Percentiles rank a stretch among this genome's conserved stretches.
phyloP scores from a whole-genome alignment of 2,329 filamentous ascomycete genomes.

The Neonectria punicea region DNA sequence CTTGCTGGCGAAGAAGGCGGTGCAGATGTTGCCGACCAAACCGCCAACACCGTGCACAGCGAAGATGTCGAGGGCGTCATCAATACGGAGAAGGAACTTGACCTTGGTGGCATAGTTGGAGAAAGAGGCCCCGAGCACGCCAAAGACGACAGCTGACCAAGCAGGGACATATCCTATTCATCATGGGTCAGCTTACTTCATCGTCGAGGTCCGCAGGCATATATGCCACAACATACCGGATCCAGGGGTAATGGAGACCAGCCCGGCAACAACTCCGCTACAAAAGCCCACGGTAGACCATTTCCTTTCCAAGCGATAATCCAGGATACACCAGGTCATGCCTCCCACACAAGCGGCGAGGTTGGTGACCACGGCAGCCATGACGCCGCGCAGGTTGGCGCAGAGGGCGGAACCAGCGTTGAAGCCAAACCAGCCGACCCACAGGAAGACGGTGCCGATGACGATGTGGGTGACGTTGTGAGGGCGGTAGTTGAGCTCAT shows the following conservation, averaged over 20 bases:
- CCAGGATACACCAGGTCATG: conserved; percentile 88
- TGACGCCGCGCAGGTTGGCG: conserved; percentile 85
- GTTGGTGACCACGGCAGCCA: conserved; percentile 89
- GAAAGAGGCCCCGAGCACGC: conserved; percentile 77
- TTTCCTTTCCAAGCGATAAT: conserved; percentile 89
- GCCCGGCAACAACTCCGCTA: conserved; percentile 86
- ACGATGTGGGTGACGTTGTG: conserved; percentile 95
- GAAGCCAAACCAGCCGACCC: conserved; percentile 97
- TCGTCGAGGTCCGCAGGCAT: neutral
- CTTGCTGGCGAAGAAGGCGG: conserved; percentile 84
- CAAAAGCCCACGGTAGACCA: conserved; percentile 96
- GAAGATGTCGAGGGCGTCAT: conserved; percentile 90
- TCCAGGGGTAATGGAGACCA: conserved; percentile 89
- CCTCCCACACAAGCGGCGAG: conserved; percentile 85
- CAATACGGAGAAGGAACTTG: conserved; percentile 83
- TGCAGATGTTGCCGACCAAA: conserved; percentile 81
- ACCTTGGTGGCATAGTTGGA: conserved; percentile 94
- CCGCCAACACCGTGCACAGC: conserved; percentile 84
- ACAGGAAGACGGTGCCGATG: conserved; percentile 91
- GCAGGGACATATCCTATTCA: conserved; percentile 75
- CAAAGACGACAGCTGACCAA: conserved; percentile 85
- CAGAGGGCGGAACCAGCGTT: conserved; percentile 86
- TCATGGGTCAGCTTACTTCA: conserved; percentile 25
- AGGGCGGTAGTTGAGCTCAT: conserved; percentile 89
- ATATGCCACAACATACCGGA: conserved; percentile 64